phyloP scores from a whole-genome alignment of 257 asterid genomes.

The Buddleja alternifolia region DNA sequence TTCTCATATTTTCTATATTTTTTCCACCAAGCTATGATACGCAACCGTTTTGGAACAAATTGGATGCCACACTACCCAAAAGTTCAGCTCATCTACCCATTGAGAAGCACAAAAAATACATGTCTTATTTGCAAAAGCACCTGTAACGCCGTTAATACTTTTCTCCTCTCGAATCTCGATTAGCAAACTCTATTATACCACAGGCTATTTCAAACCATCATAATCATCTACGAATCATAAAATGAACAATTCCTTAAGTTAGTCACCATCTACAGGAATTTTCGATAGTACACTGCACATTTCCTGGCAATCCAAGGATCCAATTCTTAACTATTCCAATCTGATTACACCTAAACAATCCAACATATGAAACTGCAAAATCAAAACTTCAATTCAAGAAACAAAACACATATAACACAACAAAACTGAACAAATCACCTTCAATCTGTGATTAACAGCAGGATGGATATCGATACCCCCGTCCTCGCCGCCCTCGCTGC shows the following conservation, averaged over 20 bases:
- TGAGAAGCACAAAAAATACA: background rate
- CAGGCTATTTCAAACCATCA: slow-evolving; percentile 12
- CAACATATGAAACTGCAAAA: background rate
- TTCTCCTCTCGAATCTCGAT: background rate
- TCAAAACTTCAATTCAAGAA: background rate
- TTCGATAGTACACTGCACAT: background rate
- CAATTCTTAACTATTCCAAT: slow-evolving; percentile 2
- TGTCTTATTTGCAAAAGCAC: background rate
- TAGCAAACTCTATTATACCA: background rate
- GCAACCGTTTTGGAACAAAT: background rate
- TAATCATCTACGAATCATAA: slow-evolving; percentile 5
- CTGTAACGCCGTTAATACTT: background rate
- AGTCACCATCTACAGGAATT: background rate
- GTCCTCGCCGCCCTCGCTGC: slow-evolving; percentile 51
- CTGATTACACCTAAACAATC: background rate
- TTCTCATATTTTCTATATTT: background rate
- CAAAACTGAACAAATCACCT: slow-evolving; percentile 42
- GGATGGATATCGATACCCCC: slow-evolving; percentile 80
- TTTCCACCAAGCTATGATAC: background rate
- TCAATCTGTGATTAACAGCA: slow-evolving; percentile 84
- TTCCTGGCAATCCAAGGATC: slow-evolving; percentile 9
- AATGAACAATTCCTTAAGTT: background rate
- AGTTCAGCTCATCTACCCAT: background rate
- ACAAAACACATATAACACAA: background rate
- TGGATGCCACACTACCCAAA: background rate